A percentile compares a stretch with the other conserved stretches of the same genome.
Conservation (phyloP, 805 yeast genomes). For the Candida khao-thaluensis region DNA sequence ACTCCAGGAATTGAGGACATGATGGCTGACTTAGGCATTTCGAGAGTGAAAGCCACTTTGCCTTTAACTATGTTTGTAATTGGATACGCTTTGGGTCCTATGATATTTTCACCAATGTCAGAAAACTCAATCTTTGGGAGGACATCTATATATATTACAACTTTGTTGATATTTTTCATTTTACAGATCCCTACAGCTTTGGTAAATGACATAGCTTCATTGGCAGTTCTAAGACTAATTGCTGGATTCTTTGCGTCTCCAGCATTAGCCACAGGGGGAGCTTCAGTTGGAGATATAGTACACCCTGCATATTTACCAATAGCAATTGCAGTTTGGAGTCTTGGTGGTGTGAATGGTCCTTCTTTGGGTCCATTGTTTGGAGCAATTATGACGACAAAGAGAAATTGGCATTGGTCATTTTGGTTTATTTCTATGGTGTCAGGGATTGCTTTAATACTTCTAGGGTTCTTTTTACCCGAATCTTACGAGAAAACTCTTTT, state of each 20-base stretch:
- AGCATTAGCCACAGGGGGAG: constrained; percentile 58
- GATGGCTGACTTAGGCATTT: constrained; percentile 41
- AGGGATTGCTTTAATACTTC: constrained; percentile 34
- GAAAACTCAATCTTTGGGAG: constrained; percentile 57
- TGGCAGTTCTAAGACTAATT: constrained; percentile 51
- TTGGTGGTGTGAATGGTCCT: constrained; percentile 56
- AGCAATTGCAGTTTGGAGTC: constrained; percentile 51
- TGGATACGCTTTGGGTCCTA: constrained; percentile 64
- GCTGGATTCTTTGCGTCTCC: constrained; percentile 58
- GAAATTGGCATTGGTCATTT: too few relatives aligned
- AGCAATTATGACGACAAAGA: constrained; percentile 47
- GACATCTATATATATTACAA: constrained; percentile 46
- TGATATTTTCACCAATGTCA: constrained; percentile 57
- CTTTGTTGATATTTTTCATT: constrained; percentile 49
- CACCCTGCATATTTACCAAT: constrained; percentile 41
- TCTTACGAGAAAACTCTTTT: constrained; percentile 45
- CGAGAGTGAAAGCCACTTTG: constrained; percentile 40
- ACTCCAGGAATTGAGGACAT: constrained; percentile 52
- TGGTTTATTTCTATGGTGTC: constrained; percentile 49
- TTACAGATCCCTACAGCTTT: constrained; percentile 61
- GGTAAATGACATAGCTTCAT: constrained; percentile 48
- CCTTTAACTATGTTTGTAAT: constrained; percentile 57
- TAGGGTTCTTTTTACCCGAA: constrained; percentile 47
- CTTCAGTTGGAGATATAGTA: constrained; percentile 51
- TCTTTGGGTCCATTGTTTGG: constrained; percentile 58